phyloP scores from a whole-genome alignment of 805 yeast species.

The Wickerhamiella parazyma region DNA sequence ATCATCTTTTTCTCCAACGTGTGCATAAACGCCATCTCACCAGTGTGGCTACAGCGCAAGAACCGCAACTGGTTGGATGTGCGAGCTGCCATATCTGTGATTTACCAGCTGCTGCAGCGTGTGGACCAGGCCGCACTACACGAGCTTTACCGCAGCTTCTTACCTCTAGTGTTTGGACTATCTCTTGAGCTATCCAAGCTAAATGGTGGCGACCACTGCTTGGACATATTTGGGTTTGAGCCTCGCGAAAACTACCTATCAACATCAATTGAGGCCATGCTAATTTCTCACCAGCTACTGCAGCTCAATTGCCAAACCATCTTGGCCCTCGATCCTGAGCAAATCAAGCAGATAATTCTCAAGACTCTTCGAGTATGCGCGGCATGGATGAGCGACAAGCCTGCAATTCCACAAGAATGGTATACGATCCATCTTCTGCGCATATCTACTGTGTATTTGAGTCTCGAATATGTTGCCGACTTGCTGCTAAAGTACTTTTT shows the following conservation, averaged over 20 bases:
- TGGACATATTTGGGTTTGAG: not conserved
- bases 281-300: slow-evolving; percentile 1
- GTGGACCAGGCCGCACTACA: not conserved
- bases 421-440: not conserved
- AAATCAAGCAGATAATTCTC: not conserved
- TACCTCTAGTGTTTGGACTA: slow-evolving; percentile 1
- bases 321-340: not conserved
- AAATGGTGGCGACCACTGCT: not conserved
- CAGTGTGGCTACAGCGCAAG: slow-evolving; percentile 2
- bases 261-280: slow-evolving; percentile 2
- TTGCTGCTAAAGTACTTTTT: not conserved
- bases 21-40: slow-evolving; percentile 2
- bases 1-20: not conserved
- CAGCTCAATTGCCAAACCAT: not conserved
- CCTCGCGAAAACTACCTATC: not conserved
- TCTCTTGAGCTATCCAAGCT: not conserved
- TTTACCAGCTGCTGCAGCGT: not conserved
- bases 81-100: not conserved
- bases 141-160: not conserved
- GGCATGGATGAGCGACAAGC: not conserved
- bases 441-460: not conserved
- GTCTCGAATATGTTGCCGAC: not conserved
- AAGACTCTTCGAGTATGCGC: not conserved
- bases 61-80: slow-evolving; percentile 6
- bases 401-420: not conserved